These are phyloP conservation scores for Boechera stricta DNA, from an alignment of 345 rosid species.

Conservation along the genomic window DNA sequence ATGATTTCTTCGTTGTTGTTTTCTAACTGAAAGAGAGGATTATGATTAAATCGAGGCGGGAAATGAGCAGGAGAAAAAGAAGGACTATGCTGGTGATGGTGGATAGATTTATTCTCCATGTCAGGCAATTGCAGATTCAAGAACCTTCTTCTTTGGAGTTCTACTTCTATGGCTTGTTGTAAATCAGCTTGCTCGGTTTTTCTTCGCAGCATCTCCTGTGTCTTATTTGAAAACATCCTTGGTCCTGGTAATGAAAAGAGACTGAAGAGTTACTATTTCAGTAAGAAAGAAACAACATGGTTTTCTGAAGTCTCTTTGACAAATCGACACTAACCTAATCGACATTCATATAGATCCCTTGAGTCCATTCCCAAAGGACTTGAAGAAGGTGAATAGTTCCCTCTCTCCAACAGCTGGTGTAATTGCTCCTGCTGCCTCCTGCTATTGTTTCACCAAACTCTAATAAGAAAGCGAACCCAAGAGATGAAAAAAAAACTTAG, in stretches of 20 bases:
- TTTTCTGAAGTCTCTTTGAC: conserved; percentile 8
- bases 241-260: conserved; percentile 49
- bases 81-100: conserved; percentile 64
- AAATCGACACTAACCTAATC: conserved; percentile 55
- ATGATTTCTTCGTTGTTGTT: conserved; percentile 48
- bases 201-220: conserved; percentile 68
- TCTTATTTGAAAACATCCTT: conserved; percentile 54
- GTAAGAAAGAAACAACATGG: conserved; percentile 7
- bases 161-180: conserved; percentile 79
- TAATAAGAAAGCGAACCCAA: conserved; percentile 16
- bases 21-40: conserved; percentile 42
- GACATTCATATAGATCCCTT: conserved; percentile 64
- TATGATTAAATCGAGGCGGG: conserved; percentile 45
- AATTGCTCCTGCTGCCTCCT: conserved; percentile 78
- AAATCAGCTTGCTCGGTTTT: conserved; percentile 82
- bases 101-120: conserved; percentile 53
- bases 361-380: conserved; percentile 64
- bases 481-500: background rate
- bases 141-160: conserved; percentile 79
- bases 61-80: conserved; percentile 53
- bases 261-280: conserved; percentile 3
- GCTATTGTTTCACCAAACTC: conserved; percentile 39
- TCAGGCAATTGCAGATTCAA: conserved; percentile 80
- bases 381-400: conserved; percentile 69
- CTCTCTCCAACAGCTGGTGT: conserved; percentile 62